A percentile compares a stretch with the other conserved stretches of the same genome.
Conservation (phyloP, 2,329 filamentous ascomycete species). For the Macrophomina tecta region DNA sequence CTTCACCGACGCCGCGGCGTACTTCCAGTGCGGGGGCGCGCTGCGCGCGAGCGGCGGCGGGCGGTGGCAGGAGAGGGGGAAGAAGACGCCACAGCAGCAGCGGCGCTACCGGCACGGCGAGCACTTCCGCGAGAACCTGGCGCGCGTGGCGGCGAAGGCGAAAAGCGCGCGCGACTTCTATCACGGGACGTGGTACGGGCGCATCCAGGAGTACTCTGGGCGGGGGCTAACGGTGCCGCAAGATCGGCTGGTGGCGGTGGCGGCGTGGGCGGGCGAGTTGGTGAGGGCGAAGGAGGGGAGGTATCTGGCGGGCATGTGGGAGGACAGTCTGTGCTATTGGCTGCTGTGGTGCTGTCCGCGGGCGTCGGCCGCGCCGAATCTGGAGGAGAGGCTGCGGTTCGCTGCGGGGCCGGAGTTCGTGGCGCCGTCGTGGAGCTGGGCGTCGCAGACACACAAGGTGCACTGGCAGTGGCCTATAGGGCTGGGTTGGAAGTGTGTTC, state of each 20-base stretch:
- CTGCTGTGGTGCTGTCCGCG: not conserved
- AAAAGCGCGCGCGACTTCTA: not conserved
- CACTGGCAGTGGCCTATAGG: not conserved
- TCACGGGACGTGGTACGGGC: not conserved
- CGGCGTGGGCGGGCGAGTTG: not conserved
- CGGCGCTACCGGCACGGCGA: not conserved
- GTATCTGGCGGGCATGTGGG: slow-evolving; percentile 1
- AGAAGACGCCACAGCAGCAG: not conserved
- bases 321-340: not conserved
- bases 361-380: not conserved
- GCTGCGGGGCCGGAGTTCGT: not conserved
- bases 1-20: not conserved
- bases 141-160: too few species aligned
- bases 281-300: not conserved
- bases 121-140: not conserved
- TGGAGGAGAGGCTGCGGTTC: not conserved
- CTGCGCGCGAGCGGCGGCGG: not conserved
- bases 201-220: not conserved
- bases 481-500: not conserved
- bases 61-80: too few species aligned
- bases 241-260: not conserved
- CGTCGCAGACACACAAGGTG: not conserved
- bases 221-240: not conserved
- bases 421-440: slow-evolving; percentile 6
- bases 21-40: not conserved